Percentiles rank a stretch among this genome's conserved stretches.
Conservation (phyloP, 164 flowering plant species). For the Vitis rupestris region DNA sequence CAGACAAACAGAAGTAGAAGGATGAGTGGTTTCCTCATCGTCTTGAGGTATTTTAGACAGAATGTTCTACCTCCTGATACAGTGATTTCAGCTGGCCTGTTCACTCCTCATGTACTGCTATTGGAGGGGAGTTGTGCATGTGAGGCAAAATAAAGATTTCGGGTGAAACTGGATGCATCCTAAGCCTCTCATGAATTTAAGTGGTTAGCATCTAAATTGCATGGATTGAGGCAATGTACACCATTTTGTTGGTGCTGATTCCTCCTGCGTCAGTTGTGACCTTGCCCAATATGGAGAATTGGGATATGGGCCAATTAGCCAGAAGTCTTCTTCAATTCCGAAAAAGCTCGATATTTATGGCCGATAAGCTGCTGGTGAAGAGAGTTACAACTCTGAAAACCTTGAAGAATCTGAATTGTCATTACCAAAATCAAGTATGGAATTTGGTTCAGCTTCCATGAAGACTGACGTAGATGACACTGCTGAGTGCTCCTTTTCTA, state of each 20-base stretch:
- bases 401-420: too few relatives aligned
- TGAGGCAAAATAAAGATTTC: slow-evolving; percentile 91
- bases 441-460: too few relatives aligned
- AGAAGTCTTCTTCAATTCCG: slow-evolving; percentile 91
- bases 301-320: slow-evolving; percentile 89
- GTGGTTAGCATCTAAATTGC: slow-evolving; percentile 97
- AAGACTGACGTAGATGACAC: too few relatives aligned
- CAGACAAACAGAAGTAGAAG: slow-evolving; percentile 46
- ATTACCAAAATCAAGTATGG: too few relatives aligned
- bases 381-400: too few relatives aligned
- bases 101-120: slow-evolving; percentile 87
- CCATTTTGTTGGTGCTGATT: slow-evolving; percentile 89
- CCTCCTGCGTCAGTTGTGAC: slow-evolving; percentile 98
- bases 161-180: slow-evolving; percentile 99
- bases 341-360: slow-evolving; percentile 75
- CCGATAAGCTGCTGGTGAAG: too few relatives aligned
- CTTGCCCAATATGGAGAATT: slow-evolving; percentile 84
- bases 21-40: slow-evolving; percentile 94
- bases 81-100: slow-evolving; percentile 86
- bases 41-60: slow-evolving; percentile 72
- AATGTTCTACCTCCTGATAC: slow-evolving; percentile 88
- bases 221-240: slow-evolving; percentile 92
- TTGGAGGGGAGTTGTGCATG: slow-evolving; percentile 98
- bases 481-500: too few relatives aligned
- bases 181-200: slow-evolving; percentile 93